phyloP scores from a whole-genome alignment of 768 basidiomycete genomes.

The Leucocoprinus leucothites region DNA sequence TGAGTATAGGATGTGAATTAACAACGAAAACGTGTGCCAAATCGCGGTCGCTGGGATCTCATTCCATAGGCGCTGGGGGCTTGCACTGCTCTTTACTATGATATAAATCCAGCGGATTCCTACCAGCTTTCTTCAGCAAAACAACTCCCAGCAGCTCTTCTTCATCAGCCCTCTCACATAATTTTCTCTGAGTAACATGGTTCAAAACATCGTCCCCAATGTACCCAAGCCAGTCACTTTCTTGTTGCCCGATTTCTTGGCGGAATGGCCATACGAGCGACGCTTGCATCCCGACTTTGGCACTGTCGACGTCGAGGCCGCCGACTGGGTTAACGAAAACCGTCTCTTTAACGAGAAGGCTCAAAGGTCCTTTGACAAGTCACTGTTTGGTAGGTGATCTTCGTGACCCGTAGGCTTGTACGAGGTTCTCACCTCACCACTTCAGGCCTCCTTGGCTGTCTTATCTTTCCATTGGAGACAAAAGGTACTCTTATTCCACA shows the following conservation, averaged over 20 bases:
- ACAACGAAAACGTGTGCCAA: too few species aligned
- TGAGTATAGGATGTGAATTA: too few species aligned
- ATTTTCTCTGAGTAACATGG: background rate
- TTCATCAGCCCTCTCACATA: background rate
- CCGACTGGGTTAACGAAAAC: slow-evolving; percentile 21
- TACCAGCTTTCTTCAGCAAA: background rate
- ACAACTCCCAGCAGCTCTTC: background rate
- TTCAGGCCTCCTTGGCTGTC: slow-evolving; percentile 12
- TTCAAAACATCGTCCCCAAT: background rate
- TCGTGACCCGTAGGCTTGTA: background rate
- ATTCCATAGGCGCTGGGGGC: too few species aligned
- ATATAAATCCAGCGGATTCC: too few species aligned
- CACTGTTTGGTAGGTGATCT: slow-evolving; percentile 19
- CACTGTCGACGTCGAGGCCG: slow-evolving; percentile 21
- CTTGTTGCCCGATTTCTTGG: slow-evolving; percentile 9
- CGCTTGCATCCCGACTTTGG: slow-evolving; percentile 12
- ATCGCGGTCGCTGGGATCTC: too few species aligned
- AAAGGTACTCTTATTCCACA: background rate
- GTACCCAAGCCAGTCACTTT: background rate
- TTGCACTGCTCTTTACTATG: too few species aligned
- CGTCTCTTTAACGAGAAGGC: slow-evolving; percentile 21
- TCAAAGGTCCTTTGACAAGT: slow-evolving; percentile 21
- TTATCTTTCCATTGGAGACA: background rate
- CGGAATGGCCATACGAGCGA: slow-evolving; percentile 11
- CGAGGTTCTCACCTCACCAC: background rate